Conservation (phyloP, 192 early-diverging fungal species). For the Coemansia sp. region DNA sequence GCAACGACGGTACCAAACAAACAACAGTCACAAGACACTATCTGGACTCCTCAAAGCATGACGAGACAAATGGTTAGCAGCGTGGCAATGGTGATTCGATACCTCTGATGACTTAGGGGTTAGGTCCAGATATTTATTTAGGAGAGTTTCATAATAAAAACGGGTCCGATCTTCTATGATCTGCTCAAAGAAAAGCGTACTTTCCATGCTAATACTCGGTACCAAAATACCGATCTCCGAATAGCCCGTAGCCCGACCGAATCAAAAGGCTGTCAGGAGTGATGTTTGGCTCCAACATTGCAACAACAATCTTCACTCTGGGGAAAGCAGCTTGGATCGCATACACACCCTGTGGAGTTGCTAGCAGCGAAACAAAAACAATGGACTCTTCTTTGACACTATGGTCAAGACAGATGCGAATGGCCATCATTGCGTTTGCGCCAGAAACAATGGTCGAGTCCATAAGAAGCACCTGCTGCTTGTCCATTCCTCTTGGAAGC, state of each 20-base stretch:
- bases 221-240: conserved; percentile 71
- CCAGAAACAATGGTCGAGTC: conserved; percentile 92
- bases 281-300: conserved; percentile 74
- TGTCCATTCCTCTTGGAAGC: conserved; percentile 65
- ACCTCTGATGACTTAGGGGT: no score
- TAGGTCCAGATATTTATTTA: no score
- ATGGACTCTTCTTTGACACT: conserved; percentile 83
- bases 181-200: no score
- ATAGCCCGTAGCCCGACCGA: conserved; percentile 85
- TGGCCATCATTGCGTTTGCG: conserved; percentile 94
- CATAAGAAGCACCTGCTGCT: conserved; percentile 71
- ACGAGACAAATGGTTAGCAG: conserved; percentile 13
- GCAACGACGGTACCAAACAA: conserved; percentile 24
- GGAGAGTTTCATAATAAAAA: background rate
- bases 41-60: conserved; percentile 11
- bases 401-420: conserved; percentile 90
- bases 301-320: conserved; percentile 72
- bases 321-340: conserved; percentile 84
- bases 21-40: conserved; percentile 34
- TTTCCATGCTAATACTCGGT: conserved; percentile 27
- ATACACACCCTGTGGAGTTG: conserved; percentile 75
- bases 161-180: background rate
- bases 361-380: conserved; percentile 80
- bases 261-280: conserved; percentile 66
- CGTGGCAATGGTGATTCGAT: background rate